Percentiles rank a stretch among this genome's conserved stretches.
Conservation (phyloP, 768 basidiomycete genomes). For the Naematelia aurantialba region DNA sequence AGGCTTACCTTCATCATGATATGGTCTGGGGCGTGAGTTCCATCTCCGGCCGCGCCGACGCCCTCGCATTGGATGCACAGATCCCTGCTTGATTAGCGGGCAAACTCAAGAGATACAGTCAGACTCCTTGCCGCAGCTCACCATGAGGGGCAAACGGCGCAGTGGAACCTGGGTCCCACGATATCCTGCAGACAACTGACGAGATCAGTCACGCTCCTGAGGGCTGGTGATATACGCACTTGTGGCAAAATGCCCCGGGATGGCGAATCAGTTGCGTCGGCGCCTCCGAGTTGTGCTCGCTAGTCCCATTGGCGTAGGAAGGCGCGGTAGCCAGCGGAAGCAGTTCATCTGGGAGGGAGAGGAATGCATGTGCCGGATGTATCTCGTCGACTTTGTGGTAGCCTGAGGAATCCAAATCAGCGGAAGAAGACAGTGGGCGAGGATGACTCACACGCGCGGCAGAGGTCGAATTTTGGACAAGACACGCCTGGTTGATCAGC, state of each 20-base stretch:
- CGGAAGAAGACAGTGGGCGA: not conserved
- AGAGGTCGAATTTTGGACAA: slow-evolving; percentile 74
- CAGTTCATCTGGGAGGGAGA: slow-evolving; percentile 66
- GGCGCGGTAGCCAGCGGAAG: slow-evolving; percentile 2
- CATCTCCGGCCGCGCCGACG: slow-evolving; percentile 22
- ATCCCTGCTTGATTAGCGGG: slow-evolving; percentile 33
- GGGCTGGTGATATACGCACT: slow-evolving; percentile 58
- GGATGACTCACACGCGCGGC: slow-evolving; percentile 62
- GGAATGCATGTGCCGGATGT: slow-evolving; percentile 82
- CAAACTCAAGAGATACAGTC: not conserved
- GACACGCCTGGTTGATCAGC: slow-evolving; percentile 53
- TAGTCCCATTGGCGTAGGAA: not conserved
- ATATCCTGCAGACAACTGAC: slow-evolving; percentile 81
- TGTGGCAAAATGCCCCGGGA: slow-evolving; percentile 75
- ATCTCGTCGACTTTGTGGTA: slow-evolving; percentile 72
- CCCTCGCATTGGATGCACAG: slow-evolving; percentile 49
- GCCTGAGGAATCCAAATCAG: slow-evolving; percentile 53
- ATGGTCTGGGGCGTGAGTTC: slow-evolving; percentile 54
- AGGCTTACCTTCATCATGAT: slow-evolving; percentile 82
- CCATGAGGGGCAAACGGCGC: slow-evolving; percentile 73
- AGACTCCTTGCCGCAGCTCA: slow-evolving; percentile 7
- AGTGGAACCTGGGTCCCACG: slow-evolving; percentile 87
- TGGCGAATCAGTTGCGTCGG: slow-evolving; percentile 52
- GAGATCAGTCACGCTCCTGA: not conserved
- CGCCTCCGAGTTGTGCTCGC: not conserved